Evolutionary conservation across 148 eudicot genomes (phyloP), one percentile per base, ranked within the genome.

Genomic region (Euryodendron excelsum): DNA sequence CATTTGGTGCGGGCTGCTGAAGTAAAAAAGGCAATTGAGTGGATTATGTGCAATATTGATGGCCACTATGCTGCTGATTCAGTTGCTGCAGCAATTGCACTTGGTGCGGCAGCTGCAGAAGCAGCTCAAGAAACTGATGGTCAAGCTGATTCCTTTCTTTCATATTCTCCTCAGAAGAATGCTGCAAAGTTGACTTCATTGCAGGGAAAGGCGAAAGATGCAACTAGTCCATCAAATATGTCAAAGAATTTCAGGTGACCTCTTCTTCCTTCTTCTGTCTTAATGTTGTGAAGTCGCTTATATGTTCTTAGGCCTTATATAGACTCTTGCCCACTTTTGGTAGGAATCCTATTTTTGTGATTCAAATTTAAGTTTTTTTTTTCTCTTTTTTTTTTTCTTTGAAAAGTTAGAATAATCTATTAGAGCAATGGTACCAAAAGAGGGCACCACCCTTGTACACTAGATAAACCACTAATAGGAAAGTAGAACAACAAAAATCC

Each of bases 31-130:
- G 91, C 98, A 77, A 92, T 96, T 75, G 99, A 96, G 85, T 93
- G 98, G 98, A 93, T 93, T 67, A 89, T 96, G 94, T 89, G 90
- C 79, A 93, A 93, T 85, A 88, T 92, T 80, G 93, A 91, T 80
- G 96, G 95, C 75, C 98, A 96, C 78, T 93, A 93, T 88, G 99
- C 97, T 81, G 92, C 99, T 84, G 98, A 89, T 85, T 83, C 93
- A 79, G 79, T 88, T 63, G 90, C 98, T 92, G 91, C 93, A 83
- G 99, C 72, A 67, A 67, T 67, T 67, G 72, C 72, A 67, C 28
- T 23, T 37, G 72, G 72, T 67, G 72, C 72, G n/a, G 72, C 20
- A 30, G 72, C 88, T 78, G 88, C 93, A 69, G 97, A 96, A 75
- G 74, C 80, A 78, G 80, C 90, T 82, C 86, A 82, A 48, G 97